Evolutionary conservation across 176 grass and related monocot genomes (phyloP), one percentile per base, ranked within the genome.

Genomic region (Juncus effusus): DNA sequence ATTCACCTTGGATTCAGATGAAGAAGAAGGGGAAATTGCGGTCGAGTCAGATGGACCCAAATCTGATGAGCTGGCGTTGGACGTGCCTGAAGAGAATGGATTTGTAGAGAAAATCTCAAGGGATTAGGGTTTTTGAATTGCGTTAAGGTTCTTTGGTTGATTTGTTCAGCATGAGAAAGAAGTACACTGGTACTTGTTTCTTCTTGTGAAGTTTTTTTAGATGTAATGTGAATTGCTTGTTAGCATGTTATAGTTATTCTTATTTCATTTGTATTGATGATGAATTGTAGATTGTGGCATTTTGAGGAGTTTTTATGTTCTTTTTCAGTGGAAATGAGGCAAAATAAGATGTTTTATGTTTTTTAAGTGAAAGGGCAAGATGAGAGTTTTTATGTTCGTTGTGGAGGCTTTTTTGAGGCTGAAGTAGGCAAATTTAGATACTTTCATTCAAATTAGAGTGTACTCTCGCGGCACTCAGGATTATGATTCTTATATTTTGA

Each of bases 1-100:
- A 68, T 97, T 97, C 56, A 84, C 83, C 2, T 62, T 97, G 45
- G 88, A 87, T 79, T 93, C 82, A 0, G 88, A 89, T 19, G 88
- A 97, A 12, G 93, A 97, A n/a, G 86, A 82, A 10, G 83, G 76
- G 37, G 75, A 82, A 2, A 84, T 77, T 39, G 64, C n/a, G 1
- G 74, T 62, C 4, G 78, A 42, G 65, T 37, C 60, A 3, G 89
- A 84, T 7, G 78, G 72, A 2, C 40, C 7, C 4, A 63, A 78
- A 74, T 60, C 79, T 53, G 61, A 76, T 2, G 68, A 89, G 47
- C 63, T 86, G 13, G 60, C 78, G 0, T 10, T 80, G 72, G 35
- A 87, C 2, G 57, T 66, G 10, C 36, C 78, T 51, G 75, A 40
- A 64, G 73, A 76, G 63, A 77, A 84, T 39, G 86, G 72, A 82